Evolutionary conservation across 768 basidiomycete species (phyloP).

Genomic region (Sporobolomyces pararoseus): DNA sequence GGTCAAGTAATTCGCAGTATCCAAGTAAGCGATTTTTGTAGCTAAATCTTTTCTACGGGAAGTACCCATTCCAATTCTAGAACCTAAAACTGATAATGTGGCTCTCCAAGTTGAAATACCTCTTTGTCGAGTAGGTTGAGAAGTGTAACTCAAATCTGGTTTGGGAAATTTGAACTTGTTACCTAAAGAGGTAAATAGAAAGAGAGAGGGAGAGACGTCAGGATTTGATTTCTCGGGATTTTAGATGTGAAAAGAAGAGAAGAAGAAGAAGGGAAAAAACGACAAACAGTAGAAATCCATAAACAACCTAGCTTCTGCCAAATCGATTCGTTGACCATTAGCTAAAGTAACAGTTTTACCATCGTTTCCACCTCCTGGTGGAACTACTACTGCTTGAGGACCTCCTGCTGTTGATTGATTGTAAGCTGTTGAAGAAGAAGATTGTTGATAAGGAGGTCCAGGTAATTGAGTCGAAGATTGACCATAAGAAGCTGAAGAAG

Average conservation of each 20-base stretch:
- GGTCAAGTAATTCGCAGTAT: conserved; percentile 81
- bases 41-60: conserved; percentile 69
- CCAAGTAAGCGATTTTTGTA: conserved; percentile 70
- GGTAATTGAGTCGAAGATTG: conserved; percentile 5
- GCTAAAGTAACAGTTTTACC: conserved; percentile 54
- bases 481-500: conserved; percentile 7
- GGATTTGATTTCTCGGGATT: too few species aligned
- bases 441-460: background rate
- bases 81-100: conserved; percentile 68
- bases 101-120: conserved; percentile 60
- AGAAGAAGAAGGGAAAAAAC: conserved; percentile 26
- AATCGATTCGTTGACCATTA: conserved; percentile 62
- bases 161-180: conserved; percentile 30
- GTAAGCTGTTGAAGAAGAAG: too few species aligned
- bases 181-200: conserved; percentile 5
- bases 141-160: conserved; percentile 36
- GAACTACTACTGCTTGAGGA: background rate
- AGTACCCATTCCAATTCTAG: conserved; percentile 75
- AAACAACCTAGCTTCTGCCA: conserved; percentile 75
- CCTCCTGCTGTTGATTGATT: background rate
- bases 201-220: too few species aligned
- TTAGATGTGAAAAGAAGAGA: background rate
- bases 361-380: conserved; percentile 21
- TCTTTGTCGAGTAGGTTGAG: conserved; percentile 41
- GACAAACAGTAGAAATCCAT: conserved; percentile 83